These are phyloP conservation scores for Nakazawaea molendinolei DNA, from an alignment of 805 yeast genomes.

Conservation along the genomic window DNA sequence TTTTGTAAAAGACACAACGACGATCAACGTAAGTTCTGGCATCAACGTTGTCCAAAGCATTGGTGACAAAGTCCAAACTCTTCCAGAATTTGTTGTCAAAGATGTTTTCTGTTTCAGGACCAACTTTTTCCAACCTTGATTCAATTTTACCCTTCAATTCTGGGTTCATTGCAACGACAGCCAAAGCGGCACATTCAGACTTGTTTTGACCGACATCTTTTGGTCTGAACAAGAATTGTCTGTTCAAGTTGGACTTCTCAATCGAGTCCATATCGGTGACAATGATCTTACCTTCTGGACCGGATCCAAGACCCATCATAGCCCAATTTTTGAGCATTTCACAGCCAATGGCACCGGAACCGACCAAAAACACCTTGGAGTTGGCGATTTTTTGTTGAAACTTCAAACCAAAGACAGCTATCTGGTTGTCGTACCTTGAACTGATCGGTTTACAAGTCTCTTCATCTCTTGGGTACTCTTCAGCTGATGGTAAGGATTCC, in stretches of 20 bases:
- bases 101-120: constrained; percentile 83
- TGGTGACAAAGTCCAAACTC: constrained; percentile 80
- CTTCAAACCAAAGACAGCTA: constrained; percentile 84
- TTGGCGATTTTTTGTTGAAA: constrained; percentile 72
- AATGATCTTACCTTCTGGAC: constrained; percentile 75
- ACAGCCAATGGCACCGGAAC: constrained; percentile 98
- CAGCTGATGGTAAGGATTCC: constrained; percentile 73
- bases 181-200: constrained; percentile 83
- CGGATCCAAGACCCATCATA: constrained; percentile 89
- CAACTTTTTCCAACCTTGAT: constrained; percentile 80
- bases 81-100: constrained; percentile 86
- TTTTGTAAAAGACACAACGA: constrained; percentile 88
- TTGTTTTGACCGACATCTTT: constrained; percentile 90
- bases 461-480: constrained; percentile 53
- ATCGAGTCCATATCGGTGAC: constrained; percentile 94
- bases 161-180: constrained; percentile 82
- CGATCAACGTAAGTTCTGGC: constrained; percentile 98
- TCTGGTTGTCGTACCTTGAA: constrained; percentile 89
- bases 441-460: constrained; percentile 70
- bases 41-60: constrained; percentile 95
- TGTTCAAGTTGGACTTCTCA: constrained; percentile 91
- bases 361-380: constrained; percentile 82
- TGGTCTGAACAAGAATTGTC: constrained; percentile 93
- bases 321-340: constrained; percentile 99
- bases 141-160: constrained; percentile 72